These are phyloP conservation scores for Paraphysoderma sedebokerense DNA, from an alignment of 371 early-diverging fungal genomes.

Conservation along the genomic window DNA sequence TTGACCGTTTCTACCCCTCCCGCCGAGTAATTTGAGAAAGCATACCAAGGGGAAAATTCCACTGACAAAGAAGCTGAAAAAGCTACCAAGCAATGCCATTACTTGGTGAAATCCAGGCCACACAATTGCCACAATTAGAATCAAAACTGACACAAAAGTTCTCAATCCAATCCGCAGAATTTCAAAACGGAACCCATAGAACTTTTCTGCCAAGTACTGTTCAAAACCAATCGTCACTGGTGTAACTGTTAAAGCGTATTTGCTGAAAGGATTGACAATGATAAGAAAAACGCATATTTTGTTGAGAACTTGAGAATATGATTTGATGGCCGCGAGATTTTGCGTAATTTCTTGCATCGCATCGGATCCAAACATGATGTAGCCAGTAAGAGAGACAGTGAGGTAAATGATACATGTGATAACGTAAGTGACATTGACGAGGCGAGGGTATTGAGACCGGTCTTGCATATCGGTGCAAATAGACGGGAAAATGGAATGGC, in stretches of 20 bases:
- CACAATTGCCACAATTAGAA: slow-evolving; percentile 25
- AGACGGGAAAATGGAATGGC: slow-evolving; percentile 45
- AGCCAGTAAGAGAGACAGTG: slow-evolving; percentile 33
- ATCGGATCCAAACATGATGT: slow-evolving; percentile 54
- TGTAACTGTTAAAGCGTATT: slow-evolving; percentile 38
- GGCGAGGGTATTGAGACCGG: slow-evolving; percentile 22
- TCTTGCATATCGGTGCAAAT: slow-evolving; percentile 46
- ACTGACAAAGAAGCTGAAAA: slow-evolving; percentile 38
- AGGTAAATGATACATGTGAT: slow-evolving; percentile 24
- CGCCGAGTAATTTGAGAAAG: too few species aligned
- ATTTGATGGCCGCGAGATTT: slow-evolving; percentile 38
- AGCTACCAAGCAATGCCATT: slow-evolving; percentile 46
- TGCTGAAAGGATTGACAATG: slow-evolving; percentile 48
- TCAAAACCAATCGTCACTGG: slow-evolving; percentile 42
- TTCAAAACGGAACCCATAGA: slow-evolving; percentile 10
- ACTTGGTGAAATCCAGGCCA: slow-evolving; percentile 45
- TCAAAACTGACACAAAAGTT: slow-evolving; percentile 13
- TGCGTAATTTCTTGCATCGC: slow-evolving; percentile 51
- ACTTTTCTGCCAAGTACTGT: slow-evolving; percentile 12
- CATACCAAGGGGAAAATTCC: slow-evolving; percentile 38
- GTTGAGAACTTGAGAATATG: slow-evolving; percentile 32
- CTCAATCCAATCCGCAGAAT: slow-evolving; percentile 8
- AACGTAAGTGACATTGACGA: slow-evolving; percentile 35
- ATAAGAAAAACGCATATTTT: slow-evolving; percentile 36
- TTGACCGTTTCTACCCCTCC: too few species aligned